Conservation (phyloP, 129 eudicot species). For the Apium graveolens region DNA sequence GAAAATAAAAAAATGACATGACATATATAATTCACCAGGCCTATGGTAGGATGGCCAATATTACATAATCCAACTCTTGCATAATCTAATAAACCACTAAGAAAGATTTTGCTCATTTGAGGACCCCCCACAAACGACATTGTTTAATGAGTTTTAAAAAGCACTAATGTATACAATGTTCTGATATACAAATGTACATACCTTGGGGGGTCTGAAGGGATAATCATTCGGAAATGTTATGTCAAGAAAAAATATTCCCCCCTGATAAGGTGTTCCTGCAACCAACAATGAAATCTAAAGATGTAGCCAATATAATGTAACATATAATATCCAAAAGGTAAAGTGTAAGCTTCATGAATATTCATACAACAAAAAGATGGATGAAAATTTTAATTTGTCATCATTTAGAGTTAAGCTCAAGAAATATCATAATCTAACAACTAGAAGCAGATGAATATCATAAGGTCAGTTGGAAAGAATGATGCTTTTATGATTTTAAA, state of each 20-base stretch:
- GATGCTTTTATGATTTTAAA: too few species aligned
- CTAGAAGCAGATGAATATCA: neutral
- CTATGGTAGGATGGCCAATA: neutral
- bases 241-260: conserved; percentile 95
- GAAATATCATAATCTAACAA: neutral
- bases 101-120: neutral
- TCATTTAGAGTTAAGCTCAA: neutral
- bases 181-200: conserved; percentile 17
- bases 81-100: neutral
- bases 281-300: neutral
- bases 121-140: too few species aligned
- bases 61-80: neutral
- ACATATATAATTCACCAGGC: neutral
- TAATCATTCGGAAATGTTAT: conserved; percentile 79
- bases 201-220: conserved; percentile 97
- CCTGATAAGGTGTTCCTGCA: conserved; percentile 88
- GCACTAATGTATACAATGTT: neutral
- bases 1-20: neutral
- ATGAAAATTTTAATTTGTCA: neutral
- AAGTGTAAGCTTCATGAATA: neutral
- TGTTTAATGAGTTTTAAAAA: neutral
- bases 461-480: neutral
- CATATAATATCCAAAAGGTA: too few species aligned
- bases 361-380: neutral
- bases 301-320: neutral